Conservation (phyloP, 2,329 filamentous ascomycete genomes). For the Penicillium sp. region DNA sequence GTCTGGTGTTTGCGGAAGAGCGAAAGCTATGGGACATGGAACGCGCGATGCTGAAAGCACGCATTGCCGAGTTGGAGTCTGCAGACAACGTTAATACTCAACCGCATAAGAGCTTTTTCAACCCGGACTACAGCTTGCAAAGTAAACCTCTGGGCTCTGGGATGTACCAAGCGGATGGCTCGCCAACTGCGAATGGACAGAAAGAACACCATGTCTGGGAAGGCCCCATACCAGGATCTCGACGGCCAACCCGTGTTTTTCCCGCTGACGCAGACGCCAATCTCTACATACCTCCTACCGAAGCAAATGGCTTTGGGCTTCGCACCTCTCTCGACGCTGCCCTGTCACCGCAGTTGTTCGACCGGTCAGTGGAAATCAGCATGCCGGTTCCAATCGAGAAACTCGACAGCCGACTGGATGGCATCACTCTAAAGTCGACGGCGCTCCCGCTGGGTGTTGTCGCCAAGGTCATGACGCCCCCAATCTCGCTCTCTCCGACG, state of each 20-base stretch:
- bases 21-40: slow-evolving; percentile 44
- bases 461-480: slow-evolving; percentile 41
- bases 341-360: slow-evolving; percentile 34
- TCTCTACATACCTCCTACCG: slow-evolving; percentile 24
- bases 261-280: slow-evolving; percentile 25
- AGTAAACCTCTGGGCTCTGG: background rate
- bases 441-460: slow-evolving; percentile 41
- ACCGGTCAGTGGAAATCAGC: slow-evolving; percentile 27
- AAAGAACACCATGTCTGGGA: slow-evolving; percentile 39
- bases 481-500: slow-evolving; percentile 35
- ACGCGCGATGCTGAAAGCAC: slow-evolving; percentile 36
- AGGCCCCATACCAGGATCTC: slow-evolving; percentile 35
- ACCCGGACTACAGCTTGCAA: slow-evolving; percentile 1
- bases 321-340: slow-evolving; percentile 38
- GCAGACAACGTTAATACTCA: slow-evolving; percentile 15
- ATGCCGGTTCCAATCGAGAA: slow-evolving; percentile 44
- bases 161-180: slow-evolving; percentile 1
- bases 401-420: slow-evolving; percentile 44
- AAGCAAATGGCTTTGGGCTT: slow-evolving; percentile 26
- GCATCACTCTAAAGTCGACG: slow-evolving; percentile 46
- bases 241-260: slow-evolving; percentile 42
- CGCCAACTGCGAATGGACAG: background rate
- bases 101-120: background rate
- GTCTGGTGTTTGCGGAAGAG: slow-evolving; percentile 40
- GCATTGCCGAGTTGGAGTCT: slow-evolving; percentile 40